Base-by-base conservation (phyloP, 768 basidiomycete genomes). In the Termitomyces heimii region DNA sequence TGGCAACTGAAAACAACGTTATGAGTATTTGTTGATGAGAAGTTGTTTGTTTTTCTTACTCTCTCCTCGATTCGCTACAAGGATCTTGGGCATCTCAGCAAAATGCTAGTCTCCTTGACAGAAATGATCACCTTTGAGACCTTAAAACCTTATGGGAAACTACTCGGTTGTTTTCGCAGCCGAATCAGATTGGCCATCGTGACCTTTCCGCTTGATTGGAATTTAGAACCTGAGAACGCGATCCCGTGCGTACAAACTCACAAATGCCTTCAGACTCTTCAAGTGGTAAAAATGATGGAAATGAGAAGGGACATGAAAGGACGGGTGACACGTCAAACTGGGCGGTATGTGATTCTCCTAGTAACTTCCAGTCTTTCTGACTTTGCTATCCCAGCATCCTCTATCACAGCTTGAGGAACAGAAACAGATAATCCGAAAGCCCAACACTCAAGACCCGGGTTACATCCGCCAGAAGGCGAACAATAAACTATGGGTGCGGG, bases 11-110 rank as follows among this genome's bases (percentile, higher is more conserved):
- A 29, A 43, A 55, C 28, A 43, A 53, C 44, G 12, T 22, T 2
- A 55, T 57, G 35, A 59, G 61, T 44, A 49, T 56, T 59, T 62
- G 56, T 58, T 59, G 63, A 61, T 37, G 53, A 44, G 46, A 29
- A 46, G 28, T 44, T 87, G 49, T 37, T 56, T 49, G 55, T 50
- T 47, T 32, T 53, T 71, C 76, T 70, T 51, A 77, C 86, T 67
- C 72, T 88, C 89, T 58, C 88, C 88, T 60, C 88, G 78, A 66
- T 89, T 89, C 39, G 87, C 88, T 55, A 89, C 86, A 16, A 89
- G 77, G 58, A 88, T 81, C 73, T 89, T 89, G 43, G 82, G 82
- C 63, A 84, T 66, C 40, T 40, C 29, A 14, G 28, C 31, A 35
- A 14, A 32, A 22, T 24, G 13, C 7, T 4, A 37, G 31, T 39